phyloP scores from a whole-genome alignment of 495 filamentous ascomycete genomes.

The Ramalina intermedia region DNA sequence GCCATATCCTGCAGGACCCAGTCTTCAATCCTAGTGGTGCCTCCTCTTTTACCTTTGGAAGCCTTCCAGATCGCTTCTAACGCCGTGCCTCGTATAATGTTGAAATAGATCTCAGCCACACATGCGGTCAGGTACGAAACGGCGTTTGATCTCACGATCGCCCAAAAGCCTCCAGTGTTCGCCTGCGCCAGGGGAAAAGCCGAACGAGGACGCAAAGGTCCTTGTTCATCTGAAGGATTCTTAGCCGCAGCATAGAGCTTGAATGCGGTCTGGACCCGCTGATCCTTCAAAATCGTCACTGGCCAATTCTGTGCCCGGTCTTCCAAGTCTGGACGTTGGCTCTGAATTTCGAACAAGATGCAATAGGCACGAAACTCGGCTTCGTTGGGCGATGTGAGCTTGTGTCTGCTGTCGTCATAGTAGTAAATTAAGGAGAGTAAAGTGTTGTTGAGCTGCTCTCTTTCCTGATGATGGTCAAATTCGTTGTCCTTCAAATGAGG shows the following conservation, averaged over 20 bases:
- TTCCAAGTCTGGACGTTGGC: slow-evolving; percentile 53
- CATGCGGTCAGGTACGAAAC: slow-evolving; percentile 89
- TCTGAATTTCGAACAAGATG: slow-evolving; percentile 67
- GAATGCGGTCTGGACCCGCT: slow-evolving; percentile 48
- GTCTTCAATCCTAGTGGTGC: slow-evolving; percentile 50
- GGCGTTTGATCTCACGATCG: slow-evolving; percentile 47
- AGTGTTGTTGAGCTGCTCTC: slow-evolving; percentile 81
- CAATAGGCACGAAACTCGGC: slow-evolving; percentile 83
- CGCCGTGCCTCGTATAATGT: slow-evolving; percentile 58
- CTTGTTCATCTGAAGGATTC: slow-evolving; percentile 48
- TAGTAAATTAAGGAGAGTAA: slow-evolving; percentile 77
- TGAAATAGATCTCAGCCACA: slow-evolving; percentile 84
- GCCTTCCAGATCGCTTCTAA: slow-evolving; percentile 53
- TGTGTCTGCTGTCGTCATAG: slow-evolving; percentile 58
- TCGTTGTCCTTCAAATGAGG: slow-evolving; percentile 42
- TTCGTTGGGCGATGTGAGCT: slow-evolving; percentile 52
- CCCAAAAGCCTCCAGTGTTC: slow-evolving; percentile 60
- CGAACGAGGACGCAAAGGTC: slow-evolving; percentile 45
- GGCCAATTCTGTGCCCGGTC: slow-evolving; percentile 64
- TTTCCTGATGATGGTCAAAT: slow-evolving; percentile 78
- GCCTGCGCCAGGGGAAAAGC: slow-evolving; percentile 44
- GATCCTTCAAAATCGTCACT: slow-evolving; percentile 34
- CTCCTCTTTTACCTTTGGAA: slow-evolving; percentile 31
- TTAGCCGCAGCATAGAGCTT: slow-evolving; percentile 53
- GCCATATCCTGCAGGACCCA: slow-evolving; percentile 57